Percentiles rank a stretch among this genome's conserved stretches.
Evolutionary conservation across 495 filamentous ascomycete genomes (phyloP).

Genomic region (Penicillium lividum): DNA sequence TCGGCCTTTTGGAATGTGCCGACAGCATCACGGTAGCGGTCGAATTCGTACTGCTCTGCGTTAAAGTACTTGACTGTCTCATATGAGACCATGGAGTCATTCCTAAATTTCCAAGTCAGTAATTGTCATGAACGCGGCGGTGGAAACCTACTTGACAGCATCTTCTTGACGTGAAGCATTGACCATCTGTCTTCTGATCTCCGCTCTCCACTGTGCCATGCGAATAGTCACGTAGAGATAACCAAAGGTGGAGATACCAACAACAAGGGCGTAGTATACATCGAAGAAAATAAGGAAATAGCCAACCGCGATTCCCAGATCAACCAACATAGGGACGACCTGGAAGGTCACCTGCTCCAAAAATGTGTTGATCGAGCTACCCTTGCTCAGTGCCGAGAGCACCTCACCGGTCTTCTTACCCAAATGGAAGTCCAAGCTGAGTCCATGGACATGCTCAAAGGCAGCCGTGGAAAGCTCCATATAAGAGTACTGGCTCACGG

Average conservation of each 20-base stretch:
- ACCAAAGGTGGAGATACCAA: slow-evolving; percentile 88
- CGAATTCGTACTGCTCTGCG: slow-evolving; percentile 90
- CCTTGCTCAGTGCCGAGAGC: slow-evolving; percentile 90
- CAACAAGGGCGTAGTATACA: slow-evolving; percentile 88
- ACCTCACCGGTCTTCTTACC: slow-evolving; percentile 97
- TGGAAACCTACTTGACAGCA: slow-evolving; percentile 69
- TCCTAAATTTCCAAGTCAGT: slow-evolving; percentile 46
- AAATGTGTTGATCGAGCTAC: slow-evolving; percentile 94
- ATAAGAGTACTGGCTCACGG: slow-evolving; percentile 94
- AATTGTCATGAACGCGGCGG: slow-evolving; percentile 1
- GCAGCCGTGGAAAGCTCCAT: slow-evolving; percentile 89
- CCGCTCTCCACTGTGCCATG: slow-evolving; percentile 90
- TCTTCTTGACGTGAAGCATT: slow-evolving; percentile 93
- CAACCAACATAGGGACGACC: slow-evolving; percentile 90
- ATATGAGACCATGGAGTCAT: slow-evolving; percentile 96
- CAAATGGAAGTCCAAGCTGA: slow-evolving; percentile 95
- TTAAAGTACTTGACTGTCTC: slow-evolving; percentile 99
- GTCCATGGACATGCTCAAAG: slow-evolving; percentile 93
- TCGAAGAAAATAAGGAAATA: slow-evolving; percentile 83
- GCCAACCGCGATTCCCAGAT: slow-evolving; percentile 81
- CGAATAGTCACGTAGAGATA: slow-evolving; percentile 95
- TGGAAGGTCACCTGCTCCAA: slow-evolving; percentile 94
- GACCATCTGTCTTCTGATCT: slow-evolving; percentile 88
- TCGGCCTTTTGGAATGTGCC: slow-evolving; percentile 81
- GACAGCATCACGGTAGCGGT: slow-evolving; percentile 78